Evolutionary conservation across 2,329 filamentous ascomycete genomes (phyloP).

Genomic region (Sarocladium strictum): DNA sequence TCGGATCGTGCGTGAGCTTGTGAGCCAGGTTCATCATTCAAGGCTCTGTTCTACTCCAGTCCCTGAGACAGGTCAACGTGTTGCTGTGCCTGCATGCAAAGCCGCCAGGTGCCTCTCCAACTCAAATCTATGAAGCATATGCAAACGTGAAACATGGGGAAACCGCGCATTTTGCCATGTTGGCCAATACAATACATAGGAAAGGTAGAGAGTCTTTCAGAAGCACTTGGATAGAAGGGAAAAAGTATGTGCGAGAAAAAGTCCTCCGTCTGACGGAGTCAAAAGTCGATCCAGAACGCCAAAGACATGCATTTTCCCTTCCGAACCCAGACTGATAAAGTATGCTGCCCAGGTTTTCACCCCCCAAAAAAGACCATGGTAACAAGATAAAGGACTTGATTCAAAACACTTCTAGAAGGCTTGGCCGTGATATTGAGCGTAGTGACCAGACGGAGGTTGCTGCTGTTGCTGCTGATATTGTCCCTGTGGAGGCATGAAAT

Average conservation of each 20-base stretch:
- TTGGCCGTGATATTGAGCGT: constrained; percentile 30
- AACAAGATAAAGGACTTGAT: too few relatives aligned
- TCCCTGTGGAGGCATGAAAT: constrained; percentile 23
- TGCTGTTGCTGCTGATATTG: constrained; percentile 20
- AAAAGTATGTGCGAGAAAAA: constrained; percentile 6
- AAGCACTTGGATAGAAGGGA: too few relatives aligned
- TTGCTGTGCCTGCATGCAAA: background rate
- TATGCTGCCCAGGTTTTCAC: too few relatives aligned
- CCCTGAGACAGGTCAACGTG: background rate
- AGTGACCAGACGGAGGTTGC: constrained; percentile 17
- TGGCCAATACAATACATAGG: background rate
- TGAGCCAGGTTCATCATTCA: background rate
- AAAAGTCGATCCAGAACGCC: background rate
- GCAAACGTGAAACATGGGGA: background rate
- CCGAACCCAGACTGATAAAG: too few relatives aligned
- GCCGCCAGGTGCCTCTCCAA: background rate
- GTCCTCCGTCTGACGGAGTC: background rate
- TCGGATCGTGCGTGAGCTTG: background rate
- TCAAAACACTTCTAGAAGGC: constrained; percentile 22
- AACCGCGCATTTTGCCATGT: background rate
- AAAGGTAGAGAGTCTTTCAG: too few relatives aligned
- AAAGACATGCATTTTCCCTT: background rate
- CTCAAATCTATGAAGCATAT: background rate
- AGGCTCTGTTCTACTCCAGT: background rate
- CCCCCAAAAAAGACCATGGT: too few relatives aligned